phyloP scores from a whole-genome alignment of 2,329 filamentous ascomycete species.

The Penicillium paneum region DNA sequence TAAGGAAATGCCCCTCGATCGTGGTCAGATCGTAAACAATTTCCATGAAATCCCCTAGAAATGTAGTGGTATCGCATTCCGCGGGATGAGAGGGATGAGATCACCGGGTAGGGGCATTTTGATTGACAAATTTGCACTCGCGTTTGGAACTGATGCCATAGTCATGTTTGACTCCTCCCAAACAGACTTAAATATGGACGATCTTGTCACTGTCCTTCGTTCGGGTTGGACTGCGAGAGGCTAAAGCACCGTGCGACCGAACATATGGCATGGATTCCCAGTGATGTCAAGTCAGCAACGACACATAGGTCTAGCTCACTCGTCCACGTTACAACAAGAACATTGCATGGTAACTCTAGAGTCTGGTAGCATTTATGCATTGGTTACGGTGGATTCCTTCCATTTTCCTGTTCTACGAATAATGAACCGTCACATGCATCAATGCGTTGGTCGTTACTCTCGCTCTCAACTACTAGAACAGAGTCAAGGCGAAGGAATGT shows the following conservation, averaged over 20 bases:
- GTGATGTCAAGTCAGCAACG: constrained; percentile 4
- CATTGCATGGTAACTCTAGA: background rate
- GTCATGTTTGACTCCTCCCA: background rate
- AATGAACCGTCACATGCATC: background rate
- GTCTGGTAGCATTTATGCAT: background rate
- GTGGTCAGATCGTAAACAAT: constrained; percentile 14
- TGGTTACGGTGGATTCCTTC: background rate
- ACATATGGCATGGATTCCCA: constrained; percentile 7
- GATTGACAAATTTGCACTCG: background rate
- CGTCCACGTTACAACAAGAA: background rate
- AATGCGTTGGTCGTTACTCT: background rate
- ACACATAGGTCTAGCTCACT: too few species aligned
- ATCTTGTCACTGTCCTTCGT: background rate
- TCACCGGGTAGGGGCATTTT: constrained; percentile 16
- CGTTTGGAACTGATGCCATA: background rate
- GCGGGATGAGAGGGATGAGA: constrained; percentile 4
- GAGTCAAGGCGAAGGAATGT: constrained; percentile 30
- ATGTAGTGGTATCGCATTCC: constrained; percentile 20
- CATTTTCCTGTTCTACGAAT: background rate
- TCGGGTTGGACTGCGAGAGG: background rate
- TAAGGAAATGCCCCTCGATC: background rate
- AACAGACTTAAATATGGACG: constrained; percentile 9
- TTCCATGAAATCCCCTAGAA: background rate
- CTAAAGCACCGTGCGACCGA: background rate
- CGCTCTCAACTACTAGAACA: background rate